Conservation (phyloP, 805 yeast species). For the Zygoascus biomembranicola region DNA sequence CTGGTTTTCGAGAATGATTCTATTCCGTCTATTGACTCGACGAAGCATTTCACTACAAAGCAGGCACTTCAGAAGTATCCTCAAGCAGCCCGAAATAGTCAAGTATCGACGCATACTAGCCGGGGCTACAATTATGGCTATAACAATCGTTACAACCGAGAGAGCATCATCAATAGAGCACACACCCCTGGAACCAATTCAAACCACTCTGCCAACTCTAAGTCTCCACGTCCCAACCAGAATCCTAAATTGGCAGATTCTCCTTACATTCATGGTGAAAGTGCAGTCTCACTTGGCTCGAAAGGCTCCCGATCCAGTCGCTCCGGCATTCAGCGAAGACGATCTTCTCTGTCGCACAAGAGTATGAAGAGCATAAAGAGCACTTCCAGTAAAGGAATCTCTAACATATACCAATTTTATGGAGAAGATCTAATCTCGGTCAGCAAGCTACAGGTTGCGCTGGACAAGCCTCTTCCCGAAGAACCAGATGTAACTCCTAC, state of each 20-base stretch:
- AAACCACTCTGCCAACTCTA: neutral
- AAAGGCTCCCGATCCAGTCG: neutral
- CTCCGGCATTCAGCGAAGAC: neutral
- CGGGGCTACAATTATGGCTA: neutral
- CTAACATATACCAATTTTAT: neutral
- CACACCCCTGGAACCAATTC: neutral
- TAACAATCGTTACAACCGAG: neutral
- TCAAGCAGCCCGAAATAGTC: neutral
- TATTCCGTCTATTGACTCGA: neutral
- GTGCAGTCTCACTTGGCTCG: neutral
- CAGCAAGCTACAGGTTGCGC: neutral
- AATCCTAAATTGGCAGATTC: neutral
- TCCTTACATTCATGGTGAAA: neutral
- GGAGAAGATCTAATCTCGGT: neutral
- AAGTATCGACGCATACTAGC: neutral
- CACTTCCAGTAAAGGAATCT: neutral
- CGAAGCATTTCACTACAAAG: neutral
- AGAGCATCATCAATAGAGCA: neutral
- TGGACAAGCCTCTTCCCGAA: conserved; percentile 11
- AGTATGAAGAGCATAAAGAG: neutral
- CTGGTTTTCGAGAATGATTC: neutral
- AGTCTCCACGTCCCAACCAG: neutral
- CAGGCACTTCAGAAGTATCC: neutral
- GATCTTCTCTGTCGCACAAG: neutral
- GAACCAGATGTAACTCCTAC: neutral